Conservation (phyloP, 768 basidiomycete species). For the Naganishia friedmannii region DNA sequence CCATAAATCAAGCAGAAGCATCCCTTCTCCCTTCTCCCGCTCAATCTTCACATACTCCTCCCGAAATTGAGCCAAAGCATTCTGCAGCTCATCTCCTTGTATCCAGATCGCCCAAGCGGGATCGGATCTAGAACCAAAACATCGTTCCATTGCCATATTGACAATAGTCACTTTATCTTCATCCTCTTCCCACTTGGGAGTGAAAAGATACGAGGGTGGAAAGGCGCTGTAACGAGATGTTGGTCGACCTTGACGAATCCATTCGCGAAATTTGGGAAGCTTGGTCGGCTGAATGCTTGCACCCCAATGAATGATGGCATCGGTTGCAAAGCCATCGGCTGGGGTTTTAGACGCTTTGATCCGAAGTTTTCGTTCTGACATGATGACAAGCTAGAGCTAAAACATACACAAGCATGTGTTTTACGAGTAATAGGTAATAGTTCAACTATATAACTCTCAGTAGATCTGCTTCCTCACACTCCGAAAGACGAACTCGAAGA, state of each 20-base stretch:
- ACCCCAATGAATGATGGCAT: slow-evolving; percentile 2
- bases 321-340: neutral
- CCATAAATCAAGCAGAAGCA: neutral
- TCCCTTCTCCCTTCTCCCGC: neutral
- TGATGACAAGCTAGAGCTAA: no score
- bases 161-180: neutral
- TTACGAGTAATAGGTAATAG: neutral
- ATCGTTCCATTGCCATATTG: slow-evolving; percentile 7
- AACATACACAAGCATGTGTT: no score
- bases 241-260: neutral
- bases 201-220: neutral
- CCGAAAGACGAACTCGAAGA: no score
- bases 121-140: neutral
- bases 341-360: neutral
- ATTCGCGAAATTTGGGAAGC: neutral
- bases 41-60: slow-evolving; percentile 5
- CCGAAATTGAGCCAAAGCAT: neutral
- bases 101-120: neutral
- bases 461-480: no score
- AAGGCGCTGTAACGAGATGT: neutral
- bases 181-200: neutral
- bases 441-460: no score
- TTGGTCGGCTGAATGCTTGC: neutral
- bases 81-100: neutral
- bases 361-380: neutral